A percentile compares a stretch with the other conserved stretches of the same genome.
These are phyloP conservation scores for Metarhizium sp. DNA, from an alignment of 2,329 filamentous ascomycete species.

Conservation along the genomic window DNA sequence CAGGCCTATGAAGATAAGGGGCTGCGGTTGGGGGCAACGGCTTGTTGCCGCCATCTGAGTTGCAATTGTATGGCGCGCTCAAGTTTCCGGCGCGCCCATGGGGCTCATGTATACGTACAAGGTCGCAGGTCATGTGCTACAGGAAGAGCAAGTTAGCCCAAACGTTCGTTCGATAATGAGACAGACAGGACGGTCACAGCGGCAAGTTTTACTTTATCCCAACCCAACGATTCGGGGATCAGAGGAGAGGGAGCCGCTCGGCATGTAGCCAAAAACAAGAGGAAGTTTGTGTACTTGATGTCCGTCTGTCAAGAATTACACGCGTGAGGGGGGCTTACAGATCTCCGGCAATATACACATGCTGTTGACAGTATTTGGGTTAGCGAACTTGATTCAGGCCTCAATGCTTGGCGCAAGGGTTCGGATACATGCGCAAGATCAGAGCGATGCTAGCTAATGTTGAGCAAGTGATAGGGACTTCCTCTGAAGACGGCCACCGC, in stretches of 20 bases:
- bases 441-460: background rate
- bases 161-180: background rate
- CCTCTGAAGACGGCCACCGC: background rate
- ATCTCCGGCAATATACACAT: slow-evolving; percentile 83
- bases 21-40: background rate
- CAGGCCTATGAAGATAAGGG: slow-evolving; percentile 5
- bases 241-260: background rate
- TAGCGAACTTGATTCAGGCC: background rate
- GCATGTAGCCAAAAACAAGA: background rate
- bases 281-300: background rate
- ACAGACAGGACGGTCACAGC: background rate
- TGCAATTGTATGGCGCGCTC: background rate
- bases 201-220: background rate
- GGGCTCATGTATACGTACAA: slow-evolving; percentile 48
- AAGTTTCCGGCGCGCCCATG: background rate
- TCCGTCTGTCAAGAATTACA: slow-evolving; percentile 8
- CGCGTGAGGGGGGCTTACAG: slow-evolving; percentile 52
- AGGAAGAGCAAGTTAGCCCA: slow-evolving; percentile 10
- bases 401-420: background rate
- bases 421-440: background rate
- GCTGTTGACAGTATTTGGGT: slow-evolving; percentile 34
- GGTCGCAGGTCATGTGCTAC: slow-evolving; percentile 88
- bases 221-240: background rate
- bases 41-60: background rate
- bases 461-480: background rate